These are phyloP conservation scores for Bodo saltans DNA, from an alignment of 78 protist genomes.

Conservation along the genomic window DNA sequence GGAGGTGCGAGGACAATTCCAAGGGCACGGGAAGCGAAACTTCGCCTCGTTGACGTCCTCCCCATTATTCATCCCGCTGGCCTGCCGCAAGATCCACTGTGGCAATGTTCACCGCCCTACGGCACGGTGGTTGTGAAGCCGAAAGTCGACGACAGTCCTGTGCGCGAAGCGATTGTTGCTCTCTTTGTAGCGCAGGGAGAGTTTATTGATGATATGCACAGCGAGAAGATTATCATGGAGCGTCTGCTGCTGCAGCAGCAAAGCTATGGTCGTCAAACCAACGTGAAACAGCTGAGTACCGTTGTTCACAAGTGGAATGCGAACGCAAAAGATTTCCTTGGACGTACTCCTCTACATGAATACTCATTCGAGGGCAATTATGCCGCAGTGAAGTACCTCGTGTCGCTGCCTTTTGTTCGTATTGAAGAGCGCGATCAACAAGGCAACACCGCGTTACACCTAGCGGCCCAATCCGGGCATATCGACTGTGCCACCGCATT, in stretches of 20 bases:
- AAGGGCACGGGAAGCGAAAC: neutral
- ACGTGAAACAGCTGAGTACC: slow-evolving; percentile 8
- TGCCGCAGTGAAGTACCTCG: neutral
- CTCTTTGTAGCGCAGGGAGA: neutral
- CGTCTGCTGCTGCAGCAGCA: slow-evolving; percentile 14
- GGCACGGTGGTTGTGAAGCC: neutral
- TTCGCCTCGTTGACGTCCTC: neutral
- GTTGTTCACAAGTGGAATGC: neutral
- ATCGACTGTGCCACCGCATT: neutral
- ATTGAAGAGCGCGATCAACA: neutral
- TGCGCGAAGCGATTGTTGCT: neutral
- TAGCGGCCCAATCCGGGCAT: slow-evolving; percentile 11
- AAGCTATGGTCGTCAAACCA: neutral
- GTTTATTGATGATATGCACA: neutral
- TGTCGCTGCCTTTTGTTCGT: neutral
- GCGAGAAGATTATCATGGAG: slow-evolving; percentile 29
- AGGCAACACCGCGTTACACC: neutral
- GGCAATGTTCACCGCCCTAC: neutral
- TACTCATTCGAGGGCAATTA: neutral
- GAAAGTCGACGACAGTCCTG: neutral
- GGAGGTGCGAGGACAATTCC: slow-evolving; percentile 11
- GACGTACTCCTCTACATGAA: slow-evolving; percentile 12
- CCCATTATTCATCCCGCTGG: slow-evolving; percentile 5
- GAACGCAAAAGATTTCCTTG: slow-evolving; percentile 1
- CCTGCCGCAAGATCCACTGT: neutral